Base-by-base conservation (phyloP, 2,329 filamentous ascomycete genomes). In the Botryosphaeria dothidea region DNA sequence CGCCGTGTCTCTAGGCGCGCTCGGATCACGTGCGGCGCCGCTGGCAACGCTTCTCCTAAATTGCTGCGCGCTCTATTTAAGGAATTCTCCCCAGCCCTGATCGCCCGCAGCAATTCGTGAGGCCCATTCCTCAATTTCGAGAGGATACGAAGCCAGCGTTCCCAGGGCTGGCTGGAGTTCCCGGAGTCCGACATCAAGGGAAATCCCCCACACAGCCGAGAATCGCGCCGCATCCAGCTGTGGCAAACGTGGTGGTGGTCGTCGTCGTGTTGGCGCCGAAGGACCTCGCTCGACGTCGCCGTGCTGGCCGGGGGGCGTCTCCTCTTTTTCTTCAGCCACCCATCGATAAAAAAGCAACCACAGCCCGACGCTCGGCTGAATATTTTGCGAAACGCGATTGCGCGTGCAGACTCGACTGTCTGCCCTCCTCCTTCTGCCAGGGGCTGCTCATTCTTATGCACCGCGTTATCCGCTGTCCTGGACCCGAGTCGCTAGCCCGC, bases 241-340 rank as follows among this genome's bases (percentile, higher is more conserved):
- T 57, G 62, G 62, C 62, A 38, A 64, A 48, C 43, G 34, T 34
- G 31, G 31, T 34, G 31, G 31, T 34, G 31, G 31, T 34, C 7
- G 31, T 34, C 7, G 31, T 34, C 23, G 60, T 43, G 45, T 49
- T 23, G 43, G 29, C 23, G 17, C 56, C 25, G 38, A n/a, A n/a
- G n/a, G n/a, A n/a, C 36, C 38, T n/a, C 4, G 23, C 46, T 49
- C 46, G 45, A 48, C 45, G 45, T 48, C 45, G 51, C 31, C 19
- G 51, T 57, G 36, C 52, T 57, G 52, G 31, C 34, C 36, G 34
- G 52, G 52, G 52, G 52, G 21, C 21, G 46, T 51, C 46, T 52
- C 46, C 60, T 62, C 60, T 45, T 52, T n/a, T 51, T 49, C 60
- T 62, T 62, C 45, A 62, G 60, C 60, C 60, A 62, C 49, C 60